These are phyloP conservation scores for Trametes sp. DNA, from an alignment of 1,284 basidiomycete species.

Conservation along the genomic window DNA sequence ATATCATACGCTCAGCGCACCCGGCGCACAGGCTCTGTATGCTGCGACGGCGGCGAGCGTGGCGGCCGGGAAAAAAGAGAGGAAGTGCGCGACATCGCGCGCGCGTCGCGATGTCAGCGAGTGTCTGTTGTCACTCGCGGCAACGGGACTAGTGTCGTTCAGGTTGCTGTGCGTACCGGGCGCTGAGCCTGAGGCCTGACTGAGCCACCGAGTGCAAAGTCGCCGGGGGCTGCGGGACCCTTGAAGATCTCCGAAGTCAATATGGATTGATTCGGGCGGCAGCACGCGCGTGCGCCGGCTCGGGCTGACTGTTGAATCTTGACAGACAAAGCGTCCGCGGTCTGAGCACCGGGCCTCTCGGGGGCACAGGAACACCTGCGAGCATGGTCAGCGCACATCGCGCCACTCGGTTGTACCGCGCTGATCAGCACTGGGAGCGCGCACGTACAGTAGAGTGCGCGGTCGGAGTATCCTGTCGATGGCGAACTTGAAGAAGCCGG, in stretches of 20 bases:
- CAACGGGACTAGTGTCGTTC: neutral
- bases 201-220: too few species aligned
- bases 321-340: neutral
- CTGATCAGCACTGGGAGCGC: neutral
- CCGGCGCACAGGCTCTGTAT: neutral
- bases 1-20: neutral
- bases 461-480: neutral
- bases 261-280: conserved; percentile 1
- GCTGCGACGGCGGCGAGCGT: neutral
- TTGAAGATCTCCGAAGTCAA: conserved; percentile 12
- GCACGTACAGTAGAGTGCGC: neutral
- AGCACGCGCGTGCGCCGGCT: neutral
- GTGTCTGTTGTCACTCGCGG: neutral
- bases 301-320: neutral
- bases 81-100: neutral
- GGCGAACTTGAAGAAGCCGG: neutral
- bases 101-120: neutral
- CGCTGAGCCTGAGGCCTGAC: neutral
- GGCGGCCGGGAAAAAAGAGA: neutral
- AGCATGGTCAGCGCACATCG: neutral
- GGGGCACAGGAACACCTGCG: neutral
- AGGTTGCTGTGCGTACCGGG: too few species aligned
- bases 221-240: conserved; percentile 2
- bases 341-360: neutral
- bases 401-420: too few species aligned